Evolutionary conservation across 345 rosid genomes (phyloP).

Genomic region (Arabidopsis arenosa): DNA sequence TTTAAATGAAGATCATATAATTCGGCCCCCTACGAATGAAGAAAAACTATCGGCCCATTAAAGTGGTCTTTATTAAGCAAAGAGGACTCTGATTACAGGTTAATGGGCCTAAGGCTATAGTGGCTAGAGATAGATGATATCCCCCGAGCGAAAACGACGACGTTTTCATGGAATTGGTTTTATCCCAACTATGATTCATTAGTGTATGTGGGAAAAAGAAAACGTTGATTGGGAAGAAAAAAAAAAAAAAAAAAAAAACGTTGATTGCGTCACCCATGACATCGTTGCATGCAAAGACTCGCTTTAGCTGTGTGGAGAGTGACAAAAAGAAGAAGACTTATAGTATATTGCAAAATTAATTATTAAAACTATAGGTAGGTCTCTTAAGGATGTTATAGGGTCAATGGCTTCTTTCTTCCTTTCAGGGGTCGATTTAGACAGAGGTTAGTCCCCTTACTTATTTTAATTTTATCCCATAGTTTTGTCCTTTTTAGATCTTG

Average conservation of each 20-base stretch:
- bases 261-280: slow-evolving; percentile 39
- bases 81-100: too few species aligned
- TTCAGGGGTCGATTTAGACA: slow-evolving; percentile 43
- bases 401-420: slow-evolving; percentile 36
- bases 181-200: too few species aligned
- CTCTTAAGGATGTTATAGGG: slow-evolving; percentile 48
- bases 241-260: slow-evolving; percentile 46
- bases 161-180: too few species aligned
- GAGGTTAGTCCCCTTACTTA: slow-evolving; percentile 11
- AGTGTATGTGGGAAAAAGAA: slow-evolving; percentile 32
- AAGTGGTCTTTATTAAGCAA: too few species aligned
- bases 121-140: too few species aligned
- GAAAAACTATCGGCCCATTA: too few species aligned
- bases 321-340: slow-evolving; percentile 35
- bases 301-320: slow-evolving; percentile 39
- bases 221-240: slow-evolving; percentile 24
- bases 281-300: slow-evolving; percentile 38
- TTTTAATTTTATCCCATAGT: slow-evolving; percentile 7
- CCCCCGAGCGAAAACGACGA: too few species aligned
- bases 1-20: too few species aligned
- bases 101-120: too few species aligned
- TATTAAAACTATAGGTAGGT: slow-evolving; percentile 21
- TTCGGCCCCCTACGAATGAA: too few species aligned
- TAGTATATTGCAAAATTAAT: slow-evolving; percentile 1
- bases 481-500: slow-evolving; percentile 32